Base-by-base conservation (phyloP, 495 filamentous ascomycete species). In the Cercophora newfieldiana region DNA sequence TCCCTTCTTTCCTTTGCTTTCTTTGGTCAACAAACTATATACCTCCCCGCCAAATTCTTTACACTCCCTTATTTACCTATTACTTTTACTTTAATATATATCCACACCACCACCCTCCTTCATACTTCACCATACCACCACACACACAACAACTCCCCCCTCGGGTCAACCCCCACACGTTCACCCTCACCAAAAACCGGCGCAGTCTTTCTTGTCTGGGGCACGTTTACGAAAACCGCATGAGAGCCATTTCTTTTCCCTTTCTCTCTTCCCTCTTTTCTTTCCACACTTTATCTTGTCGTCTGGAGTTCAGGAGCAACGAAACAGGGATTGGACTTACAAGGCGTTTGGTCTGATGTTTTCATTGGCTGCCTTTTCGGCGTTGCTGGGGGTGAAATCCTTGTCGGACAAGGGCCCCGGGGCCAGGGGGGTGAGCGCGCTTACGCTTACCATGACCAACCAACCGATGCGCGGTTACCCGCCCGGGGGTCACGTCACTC, bases 41-140 rank as follows among this genome's bases (percentile, higher is more conserved):
- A n/a, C 37, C 37, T 12, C 29, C 53, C 22, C 55, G 49, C 61
- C 61, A 54, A 28, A 63, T 2, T 33, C 51, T 63, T 25, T 16
- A 33, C 33, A 22, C n/a, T 69, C 66, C 63, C 55, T 64, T 61
- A 53, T 50, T 66, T 64, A 55, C 37, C 50, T n/a, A 56, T 60
- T 48, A n/a, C 37, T 60, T 61, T 63, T 54, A 1, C 33, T 58
- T 53, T 62, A 44, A 60, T 37, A 21, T 29, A 22, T 16, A 24
- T 7, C 19, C 26, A 22, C 26, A n/a, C n/a, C n/a, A n/a, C n/a
- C n/a, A n/a, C n/a, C n/a, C n/a, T n/a, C n/a, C n/a, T n/a, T n/a
- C n/a, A n/a, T n/a, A n/a, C n/a, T n/a, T n/a, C n/a, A n/a, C n/a
- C n/a, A n/a, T n/a, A n/a, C n/a, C n/a, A n/a, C n/a, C n/a, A n/a